Conservation (phyloP, 2,329 filamentous ascomycete species). For the Fusarium sp. region DNA sequence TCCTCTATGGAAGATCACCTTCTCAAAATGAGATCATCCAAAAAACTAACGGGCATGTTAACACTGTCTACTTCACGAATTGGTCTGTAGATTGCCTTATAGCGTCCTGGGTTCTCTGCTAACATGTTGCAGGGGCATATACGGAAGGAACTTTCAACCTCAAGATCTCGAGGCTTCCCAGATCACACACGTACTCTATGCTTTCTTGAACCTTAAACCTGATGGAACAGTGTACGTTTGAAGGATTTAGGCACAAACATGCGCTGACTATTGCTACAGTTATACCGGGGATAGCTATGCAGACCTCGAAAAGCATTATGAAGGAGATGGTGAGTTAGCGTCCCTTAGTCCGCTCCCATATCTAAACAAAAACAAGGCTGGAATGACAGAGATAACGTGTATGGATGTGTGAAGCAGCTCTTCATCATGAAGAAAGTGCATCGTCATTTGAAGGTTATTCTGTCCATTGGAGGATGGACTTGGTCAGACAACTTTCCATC, state of each 20-base stretch:
- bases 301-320: slow-evolving; percentile 77
- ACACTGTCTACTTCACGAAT: slow-evolving; percentile 32
- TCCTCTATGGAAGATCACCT: slow-evolving; percentile 25
- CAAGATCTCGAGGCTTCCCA: slow-evolving; percentile 53
- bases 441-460: slow-evolving; percentile 32
- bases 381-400: slow-evolving; percentile 23
- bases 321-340: slow-evolving; percentile 63
- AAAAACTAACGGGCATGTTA: slow-evolving; percentile 38
- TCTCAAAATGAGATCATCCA: slow-evolving; percentile 28
- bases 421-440: slow-evolving; percentile 33
- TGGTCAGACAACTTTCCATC: slow-evolving; percentile 34
- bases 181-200: slow-evolving; percentile 82
- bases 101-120: slow-evolving; percentile 56
- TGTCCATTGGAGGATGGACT: slow-evolving; percentile 34
- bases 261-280: slow-evolving; percentile 48
- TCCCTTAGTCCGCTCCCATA: not conserved
- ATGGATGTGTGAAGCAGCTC: slow-evolving; percentile 35
- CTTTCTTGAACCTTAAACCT: slow-evolving; percentile 80
- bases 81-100: slow-evolving; percentile 47
- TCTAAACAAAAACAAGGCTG: slow-evolving; percentile 14
- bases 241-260: no score
- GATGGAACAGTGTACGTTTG: slow-evolving; percentile 76
- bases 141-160: slow-evolving; percentile 47
- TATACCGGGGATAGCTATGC: slow-evolving; percentile 76
- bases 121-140: slow-evolving; percentile 20